Evolutionary conservation across 1,284 basidiomycete genomes (phyloP).

Genomic region (Apiotrichum sp.): DNA sequence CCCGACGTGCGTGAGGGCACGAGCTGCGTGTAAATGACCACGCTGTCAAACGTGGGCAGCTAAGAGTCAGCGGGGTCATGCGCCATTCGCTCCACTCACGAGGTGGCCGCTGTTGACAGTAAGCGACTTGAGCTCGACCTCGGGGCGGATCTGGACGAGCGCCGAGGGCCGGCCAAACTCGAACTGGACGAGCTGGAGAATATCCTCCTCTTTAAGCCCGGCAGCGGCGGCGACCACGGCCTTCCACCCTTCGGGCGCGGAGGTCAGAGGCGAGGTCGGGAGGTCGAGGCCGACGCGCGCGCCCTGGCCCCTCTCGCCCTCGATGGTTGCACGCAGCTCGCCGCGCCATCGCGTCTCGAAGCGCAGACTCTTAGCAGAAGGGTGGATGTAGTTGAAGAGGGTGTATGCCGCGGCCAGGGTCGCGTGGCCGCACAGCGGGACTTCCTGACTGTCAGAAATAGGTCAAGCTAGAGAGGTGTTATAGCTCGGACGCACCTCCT

Average conservation of each 20-base stretch:
- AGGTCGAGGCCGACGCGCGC: constrained; percentile 65
- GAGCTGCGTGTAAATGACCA: constrained; percentile 27
- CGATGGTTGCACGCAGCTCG: constrained; percentile 21
- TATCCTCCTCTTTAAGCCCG: constrained; percentile 4
- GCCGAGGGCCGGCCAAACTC: constrained; percentile 10
- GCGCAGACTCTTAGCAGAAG: constrained; percentile 10
- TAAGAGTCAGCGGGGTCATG: too few species aligned
- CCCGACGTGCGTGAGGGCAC: not conserved
- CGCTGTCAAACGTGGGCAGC: constrained; percentile 2
- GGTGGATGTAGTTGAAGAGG: constrained; percentile 27
- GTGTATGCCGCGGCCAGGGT: constrained; percentile 31
- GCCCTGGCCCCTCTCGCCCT: constrained; percentile 11
- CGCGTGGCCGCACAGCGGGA: constrained; percentile 37
- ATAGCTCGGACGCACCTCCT: constrained; percentile 17
- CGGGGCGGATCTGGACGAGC: constrained; percentile 19
- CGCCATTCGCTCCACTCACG: constrained; percentile 10
- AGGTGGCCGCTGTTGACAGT: constrained; percentile 13
- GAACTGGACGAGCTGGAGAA: constrained; percentile 13
- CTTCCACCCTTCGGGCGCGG: not conserved
- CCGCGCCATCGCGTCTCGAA: constrained; percentile 34
- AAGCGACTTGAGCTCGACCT: constrained; percentile 17
- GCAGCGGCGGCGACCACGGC: constrained; percentile 3
- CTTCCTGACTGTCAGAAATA: constrained; percentile 22
- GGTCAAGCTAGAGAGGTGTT: not conserved
- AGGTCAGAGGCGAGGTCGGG: constrained; percentile 43